Conservation (phyloP, 805 yeast genomes). For the Wickerhamiella azyma region DNA sequence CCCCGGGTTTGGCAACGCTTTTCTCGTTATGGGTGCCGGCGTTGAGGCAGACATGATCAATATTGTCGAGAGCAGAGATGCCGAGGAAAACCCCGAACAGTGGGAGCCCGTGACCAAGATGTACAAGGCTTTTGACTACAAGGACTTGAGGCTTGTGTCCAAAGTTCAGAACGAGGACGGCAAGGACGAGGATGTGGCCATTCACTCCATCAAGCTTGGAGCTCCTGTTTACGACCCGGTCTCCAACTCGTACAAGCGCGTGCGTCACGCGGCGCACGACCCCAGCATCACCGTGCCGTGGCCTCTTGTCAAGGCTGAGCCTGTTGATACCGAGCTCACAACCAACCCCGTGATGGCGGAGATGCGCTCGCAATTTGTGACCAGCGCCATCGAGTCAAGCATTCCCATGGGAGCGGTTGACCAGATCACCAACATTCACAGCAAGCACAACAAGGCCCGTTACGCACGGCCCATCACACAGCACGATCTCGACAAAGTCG, state of each 20-base stretch:
- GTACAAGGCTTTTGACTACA: constrained; percentile 48
- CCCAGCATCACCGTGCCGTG: constrained; percentile 68
- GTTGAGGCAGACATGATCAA: constrained; percentile 48
- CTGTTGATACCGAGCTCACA: constrained; percentile 43
- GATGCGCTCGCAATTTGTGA: constrained; percentile 63
- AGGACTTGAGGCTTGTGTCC: constrained; percentile 62
- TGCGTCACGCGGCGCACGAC: constrained; percentile 60
- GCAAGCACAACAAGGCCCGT: constrained; percentile 44
- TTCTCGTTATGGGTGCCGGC: constrained; percentile 53
- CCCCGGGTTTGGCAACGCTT: constrained; percentile 46
- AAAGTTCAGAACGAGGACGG: constrained; percentile 57
- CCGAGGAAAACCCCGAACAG: constrained; percentile 34
- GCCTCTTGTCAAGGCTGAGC: constrained; percentile 51
- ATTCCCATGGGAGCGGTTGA: constrained; percentile 52
- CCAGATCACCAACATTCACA: constrained; percentile 64
- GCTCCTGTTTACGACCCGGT: constrained; percentile 64
- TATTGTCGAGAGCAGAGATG: constrained; percentile 62
- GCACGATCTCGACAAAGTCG: constrained; percentile 45
- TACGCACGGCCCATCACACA: constrained; percentile 41
- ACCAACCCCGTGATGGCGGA: constrained; percentile 45
- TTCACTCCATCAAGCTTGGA: constrained; percentile 53
- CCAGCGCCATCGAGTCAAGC: constrained; percentile 45
- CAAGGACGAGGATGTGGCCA: constrained; percentile 54
- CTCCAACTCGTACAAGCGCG: constrained; percentile 60
- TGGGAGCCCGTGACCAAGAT: constrained; percentile 54